These are phyloP conservation scores for Tylopilus intermedius DNA, from an alignment of 768 basidiomycete genomes.

Conservation along the genomic window DNA sequence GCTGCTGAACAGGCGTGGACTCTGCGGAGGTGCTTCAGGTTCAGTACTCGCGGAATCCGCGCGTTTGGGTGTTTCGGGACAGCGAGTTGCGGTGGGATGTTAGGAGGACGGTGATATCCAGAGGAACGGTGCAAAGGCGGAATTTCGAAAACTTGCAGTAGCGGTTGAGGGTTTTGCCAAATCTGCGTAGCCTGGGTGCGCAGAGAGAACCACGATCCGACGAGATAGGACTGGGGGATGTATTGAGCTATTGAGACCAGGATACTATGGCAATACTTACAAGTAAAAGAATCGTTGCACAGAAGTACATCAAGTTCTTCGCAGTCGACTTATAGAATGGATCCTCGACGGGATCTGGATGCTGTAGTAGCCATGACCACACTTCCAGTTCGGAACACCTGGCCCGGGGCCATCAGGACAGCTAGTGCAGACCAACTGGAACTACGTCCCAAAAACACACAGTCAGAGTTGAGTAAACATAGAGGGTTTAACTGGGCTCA, in stretches of 20 bases:
- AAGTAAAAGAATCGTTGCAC: constrained; percentile 83
- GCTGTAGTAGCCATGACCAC: constrained; percentile 90
- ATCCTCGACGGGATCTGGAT: constrained; percentile 87
- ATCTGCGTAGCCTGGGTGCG: constrained; percentile 97
- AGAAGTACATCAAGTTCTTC: constrained; percentile 93
- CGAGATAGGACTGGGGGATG: constrained; percentile 75
- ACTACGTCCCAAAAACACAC: constrained; percentile 43
- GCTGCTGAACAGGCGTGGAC: constrained; percentile 13
- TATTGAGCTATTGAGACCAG: no score
- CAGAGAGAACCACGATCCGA: constrained; percentile 98
- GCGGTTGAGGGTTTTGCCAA: constrained; percentile 94
- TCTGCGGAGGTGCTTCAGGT: constrained; percentile 32
- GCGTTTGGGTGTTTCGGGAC: constrained; percentile 36
- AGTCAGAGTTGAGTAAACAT: neutral
- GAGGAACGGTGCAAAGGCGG: constrained; percentile 52
- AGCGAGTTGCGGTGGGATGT: constrained; percentile 7
- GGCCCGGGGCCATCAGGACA: constrained; percentile 48
- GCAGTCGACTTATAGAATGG: constrained; percentile 97
- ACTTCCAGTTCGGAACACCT: constrained; percentile 58
- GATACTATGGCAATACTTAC: constrained; percentile 73
- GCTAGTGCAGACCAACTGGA: constrained; percentile 79
- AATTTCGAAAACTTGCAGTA: constrained; percentile 64
- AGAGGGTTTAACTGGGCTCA: constrained; percentile 41
- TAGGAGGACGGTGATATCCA: constrained; percentile 52
- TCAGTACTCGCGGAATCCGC: constrained; percentile 36